Percentiles rank a stretch among this genome's conserved stretches.
These are phyloP conservation scores for Alternaria triticina DNA, from an alignment of 2,329 filamentous ascomycete species.

Conservation along the genomic window DNA sequence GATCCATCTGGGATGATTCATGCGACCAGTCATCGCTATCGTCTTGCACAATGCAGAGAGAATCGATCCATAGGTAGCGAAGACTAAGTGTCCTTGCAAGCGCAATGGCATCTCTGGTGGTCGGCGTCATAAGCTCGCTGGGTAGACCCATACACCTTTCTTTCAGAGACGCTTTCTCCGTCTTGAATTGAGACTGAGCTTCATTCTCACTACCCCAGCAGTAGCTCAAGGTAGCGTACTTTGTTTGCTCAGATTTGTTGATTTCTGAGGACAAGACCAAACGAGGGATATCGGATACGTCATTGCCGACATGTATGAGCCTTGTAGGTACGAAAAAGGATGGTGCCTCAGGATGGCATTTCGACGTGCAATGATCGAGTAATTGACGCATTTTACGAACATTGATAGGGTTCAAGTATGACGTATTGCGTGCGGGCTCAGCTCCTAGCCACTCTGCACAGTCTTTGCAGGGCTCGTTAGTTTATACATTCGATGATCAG, in stretches of 20 bases:
- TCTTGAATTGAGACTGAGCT: rapidly evolving
- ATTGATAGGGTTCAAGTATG: too few species aligned
- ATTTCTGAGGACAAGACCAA: neutral
- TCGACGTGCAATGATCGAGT: neutral
- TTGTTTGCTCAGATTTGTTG: rapidly evolving
- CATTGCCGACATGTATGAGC: neutral
- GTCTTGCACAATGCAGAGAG: neutral
- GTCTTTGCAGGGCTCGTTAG: too few species aligned
- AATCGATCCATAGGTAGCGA: neutral
- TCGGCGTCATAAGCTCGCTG: neutral
- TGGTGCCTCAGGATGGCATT: neutral
- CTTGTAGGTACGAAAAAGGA: neutral
- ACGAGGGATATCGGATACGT: rapidly evolving
- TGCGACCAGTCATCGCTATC: neutral
- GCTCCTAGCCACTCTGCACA: too few species aligned
- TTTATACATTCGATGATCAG: too few species aligned
- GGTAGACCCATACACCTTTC: rapidly evolving
- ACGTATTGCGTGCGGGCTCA: too few species aligned
- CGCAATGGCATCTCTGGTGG: neutral
- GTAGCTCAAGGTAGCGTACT: neutral
- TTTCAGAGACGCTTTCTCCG: neutral
- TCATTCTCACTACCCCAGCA: neutral
- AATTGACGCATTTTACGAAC: rapidly evolving
- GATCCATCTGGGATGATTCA: neutral
- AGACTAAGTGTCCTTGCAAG: neutral